Evolutionary conservation across 2,329 filamentous ascomycete genomes (phyloP).

Genomic region (Teratosphaeriaceae sp.): DNA sequence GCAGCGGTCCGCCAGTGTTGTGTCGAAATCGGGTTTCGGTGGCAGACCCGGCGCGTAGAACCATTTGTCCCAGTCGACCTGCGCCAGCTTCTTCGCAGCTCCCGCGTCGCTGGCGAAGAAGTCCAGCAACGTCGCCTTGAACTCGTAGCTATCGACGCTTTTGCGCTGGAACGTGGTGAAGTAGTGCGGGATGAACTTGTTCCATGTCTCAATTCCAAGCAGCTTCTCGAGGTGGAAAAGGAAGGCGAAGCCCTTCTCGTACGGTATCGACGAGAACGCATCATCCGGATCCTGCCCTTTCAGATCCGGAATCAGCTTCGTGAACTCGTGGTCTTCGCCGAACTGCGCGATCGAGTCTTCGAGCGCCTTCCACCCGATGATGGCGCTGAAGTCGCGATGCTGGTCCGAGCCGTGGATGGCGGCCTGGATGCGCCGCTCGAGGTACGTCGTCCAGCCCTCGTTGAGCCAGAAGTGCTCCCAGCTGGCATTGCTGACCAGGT

Average conservation of each 20-base stretch:
- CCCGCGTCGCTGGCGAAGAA: constrained; percentile 71
- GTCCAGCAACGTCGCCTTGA: constrained; percentile 77
- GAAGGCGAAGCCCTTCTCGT: constrained; percentile 96
- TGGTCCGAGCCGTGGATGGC: constrained; percentile 70
- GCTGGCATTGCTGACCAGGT: constrained; percentile 69
- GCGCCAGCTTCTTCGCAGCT: constrained; percentile 55
- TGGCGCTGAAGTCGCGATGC: constrained; percentile 87
- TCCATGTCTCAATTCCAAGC: constrained; percentile 78
- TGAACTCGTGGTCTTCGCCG: constrained; percentile 83
- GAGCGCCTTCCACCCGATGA: constrained; percentile 90
- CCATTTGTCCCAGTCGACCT: constrained; percentile 82
- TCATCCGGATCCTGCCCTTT: constrained; percentile 92
- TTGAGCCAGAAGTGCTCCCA: constrained; percentile 74
- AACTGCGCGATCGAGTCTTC: constrained; percentile 72
- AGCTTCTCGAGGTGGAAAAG: constrained; percentile 84
- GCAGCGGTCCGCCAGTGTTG: constrained; percentile 75
- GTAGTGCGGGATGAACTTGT: constrained; percentile 94
- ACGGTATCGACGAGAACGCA: constrained; percentile 85
- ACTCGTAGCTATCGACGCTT: constrained; percentile 89
- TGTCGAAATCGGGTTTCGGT: constrained; percentile 86
- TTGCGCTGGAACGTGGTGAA: constrained; percentile 79
- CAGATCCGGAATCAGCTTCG: constrained; percentile 80
- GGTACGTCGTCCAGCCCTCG: constrained; percentile 88
- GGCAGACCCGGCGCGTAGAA: constrained; percentile 87
- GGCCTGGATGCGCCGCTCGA: constrained; percentile 77